Conservation (phyloP, 306 rosid genomes). For the Quercus parvula region DNA sequence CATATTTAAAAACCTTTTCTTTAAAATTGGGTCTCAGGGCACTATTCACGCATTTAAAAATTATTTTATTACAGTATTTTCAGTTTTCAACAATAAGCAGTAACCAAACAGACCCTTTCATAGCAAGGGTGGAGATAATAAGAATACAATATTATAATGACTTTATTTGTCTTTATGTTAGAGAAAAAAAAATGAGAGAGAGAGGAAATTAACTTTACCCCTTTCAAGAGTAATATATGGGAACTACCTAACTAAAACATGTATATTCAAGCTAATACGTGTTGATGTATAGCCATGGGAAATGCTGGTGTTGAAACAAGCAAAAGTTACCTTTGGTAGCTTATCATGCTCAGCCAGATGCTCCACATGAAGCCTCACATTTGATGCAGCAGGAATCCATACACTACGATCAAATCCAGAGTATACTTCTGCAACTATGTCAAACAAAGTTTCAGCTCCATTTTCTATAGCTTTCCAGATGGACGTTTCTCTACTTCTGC, state of each 20-base stretch:
- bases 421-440: slow-evolving; percentile 71
- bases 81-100: no score
- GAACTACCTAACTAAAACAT: neutral
- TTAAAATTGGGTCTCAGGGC: no score
- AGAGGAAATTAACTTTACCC: neutral
- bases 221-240: neutral
- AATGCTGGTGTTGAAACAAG: neutral
- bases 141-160: no score
- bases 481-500: slow-evolving; percentile 62
- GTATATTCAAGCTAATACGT: slow-evolving; percentile 3
- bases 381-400: slow-evolving; percentile 67
- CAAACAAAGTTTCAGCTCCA: slow-evolving; percentile 75
- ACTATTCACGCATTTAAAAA: no score
- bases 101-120: neutral
- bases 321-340: slow-evolving; percentile 63
- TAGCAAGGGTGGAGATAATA: neutral
- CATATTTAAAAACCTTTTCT: no score
- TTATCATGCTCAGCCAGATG: slow-evolving; percentile 65
- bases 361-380: slow-evolving; percentile 83
- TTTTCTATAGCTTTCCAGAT: slow-evolving; percentile 73
- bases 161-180: neutral
- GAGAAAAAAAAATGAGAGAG: neutral
- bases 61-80: no score
- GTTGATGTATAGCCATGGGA: neutral
- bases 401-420: slow-evolving; percentile 52